Evolutionary conservation across 768 basidiomycete genomes (phyloP), one percentile per base, ranked within the genome.

Genomic region (Phaeolepiota aurea): DNA sequence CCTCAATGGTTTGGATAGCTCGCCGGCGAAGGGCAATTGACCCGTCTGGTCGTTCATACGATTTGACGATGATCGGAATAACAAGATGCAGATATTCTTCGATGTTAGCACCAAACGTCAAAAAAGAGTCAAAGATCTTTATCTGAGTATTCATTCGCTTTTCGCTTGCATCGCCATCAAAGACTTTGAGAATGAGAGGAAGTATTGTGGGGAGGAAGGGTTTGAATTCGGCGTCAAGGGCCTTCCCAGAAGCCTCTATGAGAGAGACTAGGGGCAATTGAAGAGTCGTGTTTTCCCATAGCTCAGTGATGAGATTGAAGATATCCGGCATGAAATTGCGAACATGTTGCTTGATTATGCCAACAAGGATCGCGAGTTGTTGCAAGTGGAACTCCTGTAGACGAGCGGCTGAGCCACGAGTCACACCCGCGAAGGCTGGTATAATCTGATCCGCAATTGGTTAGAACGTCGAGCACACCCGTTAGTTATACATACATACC

Each of bases 21-120:
- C 82, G 77, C 61, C 89, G 90, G 32, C 93, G 81, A 37, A 99
- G 65, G 9, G 76, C 62, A 2, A 76, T 75, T 2, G 80, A 76
- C 4, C 77, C 81, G 44, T 91, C 89, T 1, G 76, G 59, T 23
- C 87, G 74, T 55, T 98, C 96, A 48, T 91, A 93, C 3, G 89
- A 81, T 56, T 79, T 83, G 42, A 97, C 84, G 45, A 98, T 89
- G 48, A 93, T 82, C 0, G 96, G 96, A 38, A 99, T 86, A 46
- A 97, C 85, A 28, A 99, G 81, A 60, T 98, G 94, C 12, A 98
- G 71, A 59, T 97, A 98, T 57, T 99, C 96, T 57, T 99, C 96
- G 44, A 98, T 86, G 58, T 93, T 97, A 2, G 87, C 74, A 3
- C 96, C 96, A 53, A 99, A 98, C 0, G 92, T 90, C 50, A 89